phyloP scores from a whole-genome alignment of 169 alveolate species.

The Eimeria necatrix region DNA sequence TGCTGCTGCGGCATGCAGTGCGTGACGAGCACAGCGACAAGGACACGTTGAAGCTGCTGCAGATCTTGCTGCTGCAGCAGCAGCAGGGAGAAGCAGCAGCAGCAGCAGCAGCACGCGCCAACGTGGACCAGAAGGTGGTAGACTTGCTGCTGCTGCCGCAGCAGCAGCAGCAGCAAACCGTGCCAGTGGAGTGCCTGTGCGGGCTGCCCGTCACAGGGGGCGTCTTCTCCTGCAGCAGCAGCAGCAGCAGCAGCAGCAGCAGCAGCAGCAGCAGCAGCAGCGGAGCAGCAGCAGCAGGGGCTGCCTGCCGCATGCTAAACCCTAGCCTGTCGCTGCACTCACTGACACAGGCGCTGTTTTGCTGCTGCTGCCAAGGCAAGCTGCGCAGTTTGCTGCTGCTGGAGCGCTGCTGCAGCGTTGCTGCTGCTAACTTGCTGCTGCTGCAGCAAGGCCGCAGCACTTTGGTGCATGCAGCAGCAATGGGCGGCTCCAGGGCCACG shows the following conservation, averaged over 20 bases:
- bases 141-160: constrained; percentile 66
- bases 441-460: constrained; percentile 38
- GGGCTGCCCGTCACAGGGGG: neutral
- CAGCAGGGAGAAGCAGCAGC: neutral
- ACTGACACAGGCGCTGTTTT: constrained; percentile 20
- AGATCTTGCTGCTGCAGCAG: constrained; percentile 10
- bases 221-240: neutral
- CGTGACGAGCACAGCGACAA: constrained; percentile 7
- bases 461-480: constrained; percentile 64
- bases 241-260: neutral
- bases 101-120: constrained; percentile 7
- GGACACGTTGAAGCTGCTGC: constrained; percentile 19
- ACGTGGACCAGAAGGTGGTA: constrained; percentile 13
- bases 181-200: constrained; percentile 56
- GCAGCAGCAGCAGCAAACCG: constrained; percentile 46
- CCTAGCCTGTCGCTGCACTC: neutral
- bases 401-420: constrained; percentile 34
- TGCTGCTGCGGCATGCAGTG: constrained; percentile 53
- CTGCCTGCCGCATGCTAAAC: neutral
- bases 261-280: constrained; percentile 5
- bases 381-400: constrained; percentile 39
- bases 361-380: constrained; percentile 71
- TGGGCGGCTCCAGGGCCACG: constrained; percentile 58
- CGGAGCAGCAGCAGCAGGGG: neutral
- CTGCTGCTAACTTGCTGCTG: constrained; percentile 16